Conservation (phyloP, 768 basidiomycete species). For the Pleurotus tuoliensis region DNA sequence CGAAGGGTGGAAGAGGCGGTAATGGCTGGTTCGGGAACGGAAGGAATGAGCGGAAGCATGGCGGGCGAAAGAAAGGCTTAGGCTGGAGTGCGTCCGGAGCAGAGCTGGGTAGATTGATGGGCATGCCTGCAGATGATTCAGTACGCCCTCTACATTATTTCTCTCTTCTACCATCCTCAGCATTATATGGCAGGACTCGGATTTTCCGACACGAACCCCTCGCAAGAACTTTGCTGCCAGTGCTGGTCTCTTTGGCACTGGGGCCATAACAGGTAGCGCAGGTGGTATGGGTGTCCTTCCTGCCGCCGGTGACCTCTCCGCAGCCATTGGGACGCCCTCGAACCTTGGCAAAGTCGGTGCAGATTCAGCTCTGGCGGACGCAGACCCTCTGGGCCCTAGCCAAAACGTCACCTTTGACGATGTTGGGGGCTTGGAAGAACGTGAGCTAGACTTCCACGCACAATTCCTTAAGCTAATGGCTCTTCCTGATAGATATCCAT, state of each 20-base stretch:
- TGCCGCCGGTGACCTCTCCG: conserved; percentile 58
- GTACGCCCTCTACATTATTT: conserved; percentile 27
- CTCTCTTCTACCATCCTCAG: conserved; percentile 3
- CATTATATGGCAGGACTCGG: conserved; percentile 56
- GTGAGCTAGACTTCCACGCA: conserved; percentile 39
- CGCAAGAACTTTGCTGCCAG: conserved; percentile 53
- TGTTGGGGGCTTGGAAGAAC: conserved; percentile 93
- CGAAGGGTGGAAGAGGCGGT: conserved; percentile 24
- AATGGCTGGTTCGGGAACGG: conserved; percentile 27
- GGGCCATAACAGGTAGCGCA: conserved; percentile 39
- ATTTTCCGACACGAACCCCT: conserved; percentile 61
- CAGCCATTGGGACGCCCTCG: conserved; percentile 75
- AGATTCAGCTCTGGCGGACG: conserved; percentile 77
- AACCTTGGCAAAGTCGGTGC: conserved; percentile 77
- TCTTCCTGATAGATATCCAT: conserved; percentile 71
- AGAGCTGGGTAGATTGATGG: conserved; percentile 76
- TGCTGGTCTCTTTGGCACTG: conserved; percentile 51
- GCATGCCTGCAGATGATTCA: conserved; percentile 69
- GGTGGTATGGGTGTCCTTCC: conserved; percentile 39
- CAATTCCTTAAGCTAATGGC: not conserved
- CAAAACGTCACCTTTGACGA: conserved; percentile 93
- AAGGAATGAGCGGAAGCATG: conserved; percentile 20
- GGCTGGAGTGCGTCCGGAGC: conserved; percentile 82
- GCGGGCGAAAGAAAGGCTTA: conserved; percentile 34
- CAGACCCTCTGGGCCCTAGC: conserved; percentile 93